Evolutionary conservation across 2,329 filamentous ascomycete genomes (phyloP).

Genomic region (Clonostachys chloroleuca): DNA sequence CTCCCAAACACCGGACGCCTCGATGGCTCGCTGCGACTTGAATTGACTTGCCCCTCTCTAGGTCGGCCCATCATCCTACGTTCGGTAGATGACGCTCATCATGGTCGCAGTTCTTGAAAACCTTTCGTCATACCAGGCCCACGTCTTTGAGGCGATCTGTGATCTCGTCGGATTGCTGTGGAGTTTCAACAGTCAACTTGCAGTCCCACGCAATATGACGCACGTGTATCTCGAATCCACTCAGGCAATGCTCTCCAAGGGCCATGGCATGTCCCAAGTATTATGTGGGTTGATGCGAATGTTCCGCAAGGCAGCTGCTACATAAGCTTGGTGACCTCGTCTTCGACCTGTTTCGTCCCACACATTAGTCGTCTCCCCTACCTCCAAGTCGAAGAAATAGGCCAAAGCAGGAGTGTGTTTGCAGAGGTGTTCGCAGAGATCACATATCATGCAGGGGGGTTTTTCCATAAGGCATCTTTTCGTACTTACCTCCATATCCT

Average conservation of each 20-base stretch:
- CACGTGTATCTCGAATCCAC: no score
- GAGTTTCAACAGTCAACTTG: neutral
- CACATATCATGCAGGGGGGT: neutral
- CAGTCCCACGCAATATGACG: no score
- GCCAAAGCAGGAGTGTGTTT: no score
- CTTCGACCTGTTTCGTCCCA: conserved; percentile 64
- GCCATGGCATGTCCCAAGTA: no score
- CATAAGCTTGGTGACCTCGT: conserved; percentile 89
- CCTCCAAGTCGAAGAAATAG: no score
- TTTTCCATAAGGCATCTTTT: neutral
- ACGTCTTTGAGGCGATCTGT: conserved; percentile 26
- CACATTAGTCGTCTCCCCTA: no score
- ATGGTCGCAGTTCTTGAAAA: neutral
- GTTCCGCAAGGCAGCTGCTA: conserved; percentile 35
- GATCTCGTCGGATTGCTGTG: conserved; percentile 27
- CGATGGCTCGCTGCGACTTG: neutral
- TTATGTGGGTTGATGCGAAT: neutral
- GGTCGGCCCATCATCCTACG: neutral
- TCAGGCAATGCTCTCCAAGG: no score
- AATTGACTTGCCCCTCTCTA: neutral
- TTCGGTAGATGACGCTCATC: neutral
- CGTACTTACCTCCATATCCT: conserved; percentile 95
- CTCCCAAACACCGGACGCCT: conserved; percentile 3
- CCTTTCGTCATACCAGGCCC: conserved; percentile 29
- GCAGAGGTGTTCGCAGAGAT: conserved; percentile 1